These are phyloP conservation scores for Mrakia hoshinonis DNA, from an alignment of 768 basidiomycete genomes.

Conservation along the genomic window DNA sequence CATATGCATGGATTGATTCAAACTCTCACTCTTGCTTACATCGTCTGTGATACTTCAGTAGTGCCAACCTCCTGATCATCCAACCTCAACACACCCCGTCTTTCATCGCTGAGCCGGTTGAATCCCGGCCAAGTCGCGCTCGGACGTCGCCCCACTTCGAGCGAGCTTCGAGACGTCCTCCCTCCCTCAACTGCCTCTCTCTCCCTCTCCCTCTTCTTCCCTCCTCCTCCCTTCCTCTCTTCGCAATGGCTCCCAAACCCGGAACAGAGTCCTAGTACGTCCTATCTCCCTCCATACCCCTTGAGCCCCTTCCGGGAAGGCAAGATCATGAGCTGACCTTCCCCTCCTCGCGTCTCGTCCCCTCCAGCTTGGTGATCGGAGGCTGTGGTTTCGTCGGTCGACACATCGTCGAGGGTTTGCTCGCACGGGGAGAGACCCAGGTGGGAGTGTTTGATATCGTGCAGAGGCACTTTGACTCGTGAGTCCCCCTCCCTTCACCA, in stretches of 20 bases:
- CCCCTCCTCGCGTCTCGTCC: slow-evolving; percentile 34
- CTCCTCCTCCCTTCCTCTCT: background rate
- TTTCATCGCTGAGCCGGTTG: too few species aligned
- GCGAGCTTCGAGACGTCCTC: background rate
- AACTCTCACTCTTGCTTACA: too few species aligned
- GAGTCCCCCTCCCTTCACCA: slow-evolving; percentile 30
- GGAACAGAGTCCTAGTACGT: slow-evolving; percentile 30
- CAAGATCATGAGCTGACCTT: background rate
- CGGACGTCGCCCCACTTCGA: slow-evolving; percentile 11
- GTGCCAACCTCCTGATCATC: too few species aligned
- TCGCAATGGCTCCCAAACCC: slow-evolving; percentile 13
- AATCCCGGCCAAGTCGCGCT: too few species aligned
- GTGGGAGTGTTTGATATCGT: slow-evolving; percentile 88
- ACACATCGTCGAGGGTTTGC: slow-evolving; percentile 77
- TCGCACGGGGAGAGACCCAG: slow-evolving; percentile 60
- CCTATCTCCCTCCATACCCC: background rate
- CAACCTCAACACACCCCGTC: too few species aligned
- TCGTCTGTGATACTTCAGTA: too few species aligned
- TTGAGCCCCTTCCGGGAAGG: background rate
- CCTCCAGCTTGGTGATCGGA: slow-evolving; percentile 90
- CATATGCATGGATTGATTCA: too few species aligned
- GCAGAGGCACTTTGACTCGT: slow-evolving; percentile 62
- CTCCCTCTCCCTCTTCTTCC: background rate
- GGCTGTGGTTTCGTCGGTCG: slow-evolving; percentile 83
- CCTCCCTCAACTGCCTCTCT: background rate